Base-by-base conservation (phyloP, 2,329 filamentous ascomycete genomes). In the Dichotomopilus funicola region DNA sequence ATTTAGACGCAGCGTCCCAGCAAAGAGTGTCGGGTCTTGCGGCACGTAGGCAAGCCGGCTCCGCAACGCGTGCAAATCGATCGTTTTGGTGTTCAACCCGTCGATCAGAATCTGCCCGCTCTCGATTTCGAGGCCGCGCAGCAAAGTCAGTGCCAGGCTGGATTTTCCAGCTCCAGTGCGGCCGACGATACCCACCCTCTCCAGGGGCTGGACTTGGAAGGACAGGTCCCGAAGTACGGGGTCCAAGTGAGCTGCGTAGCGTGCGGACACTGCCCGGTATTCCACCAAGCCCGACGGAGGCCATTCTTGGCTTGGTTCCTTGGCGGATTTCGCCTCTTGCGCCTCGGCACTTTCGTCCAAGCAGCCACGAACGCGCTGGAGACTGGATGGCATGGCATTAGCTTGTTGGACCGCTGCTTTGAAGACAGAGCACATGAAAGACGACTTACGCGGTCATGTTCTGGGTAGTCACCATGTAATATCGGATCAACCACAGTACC, bases 41-140 rank as follows among this genome's bases (percentile, higher is more conserved):
- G 57, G 55, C 61, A 88, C 34, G 12, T 41, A 41, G 42, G 42
- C 42, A 0, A 53, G 50, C 42, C 33, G 42, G 35, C 8, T 13
- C 4, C 50, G 50, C 27, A 53, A 10, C 42, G 31, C 50, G 6
- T 34, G 42, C 50, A 53, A 12, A 7, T 11, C 50, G 35, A 53
- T 40, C 4, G 33, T 27, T 13, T 10, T 45, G 35, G 31, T 47
- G 35, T 53, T 37, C 8, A 53, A 5, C 4, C 50, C 50, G 35
- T 53, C 50, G 35, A 53, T 47, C n/a, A 53, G 13, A 33, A 53
- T 47, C 5, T 7, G 42, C 12, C 50, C 50, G 43, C 48, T 37
- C 10, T 40, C 37, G 11, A 50, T 31, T 13, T 50, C 48, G 31
- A 37, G 36, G 27, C 36, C 35, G 7, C 48, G 48, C 35, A 50